Evolutionary conservation across 345 rosid species (phyloP).

Genomic region (Cochlearia excelsa): DNA sequence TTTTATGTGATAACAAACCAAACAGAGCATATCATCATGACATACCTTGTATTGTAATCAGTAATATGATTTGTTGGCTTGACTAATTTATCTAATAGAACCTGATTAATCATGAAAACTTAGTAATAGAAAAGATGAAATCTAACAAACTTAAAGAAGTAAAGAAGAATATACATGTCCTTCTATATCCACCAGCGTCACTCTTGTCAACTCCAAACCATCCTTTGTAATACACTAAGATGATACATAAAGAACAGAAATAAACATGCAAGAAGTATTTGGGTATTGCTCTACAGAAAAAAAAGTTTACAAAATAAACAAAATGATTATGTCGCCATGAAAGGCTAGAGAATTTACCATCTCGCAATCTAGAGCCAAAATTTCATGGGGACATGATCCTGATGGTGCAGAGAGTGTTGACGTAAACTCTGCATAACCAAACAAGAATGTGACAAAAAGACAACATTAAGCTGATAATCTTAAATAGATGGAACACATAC

Average conservation of each 20-base stretch:
- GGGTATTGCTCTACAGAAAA: slow-evolving; percentile 1
- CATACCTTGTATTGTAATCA: slow-evolving; percentile 87
- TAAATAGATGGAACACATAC: slow-evolving; percentile 32
- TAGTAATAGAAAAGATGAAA: slow-evolving; percentile 3
- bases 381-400: slow-evolving; percentile 49
- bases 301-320: neutral
- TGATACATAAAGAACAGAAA: slow-evolving; percentile 14
- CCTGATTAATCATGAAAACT: slow-evolving; percentile 45
- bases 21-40: slow-evolving; percentile 14
- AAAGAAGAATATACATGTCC: slow-evolving; percentile 61
- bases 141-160: slow-evolving; percentile 2
- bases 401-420: slow-evolving; percentile 69
- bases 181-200: slow-evolving; percentile 71
- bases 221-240: slow-evolving; percentile 71
- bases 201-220: slow-evolving; percentile 90
- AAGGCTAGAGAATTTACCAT: slow-evolving; percentile 54
- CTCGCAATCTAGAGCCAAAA: slow-evolving; percentile 94
- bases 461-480: slow-evolving; percentile 7
- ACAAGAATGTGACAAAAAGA: slow-evolving; percentile 19
- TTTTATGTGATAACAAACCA: slow-evolving; percentile 7
- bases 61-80: slow-evolving; percentile 70
- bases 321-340: neutral
- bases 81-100: slow-evolving; percentile 81
- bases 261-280: neutral
- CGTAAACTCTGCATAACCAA: slow-evolving; percentile 50